Evolutionary conservation across 192 early-diverging fungal species (phyloP), one percentile per base, ranked within the genome.

Genomic region (Polychytrium aggregatum): DNA sequence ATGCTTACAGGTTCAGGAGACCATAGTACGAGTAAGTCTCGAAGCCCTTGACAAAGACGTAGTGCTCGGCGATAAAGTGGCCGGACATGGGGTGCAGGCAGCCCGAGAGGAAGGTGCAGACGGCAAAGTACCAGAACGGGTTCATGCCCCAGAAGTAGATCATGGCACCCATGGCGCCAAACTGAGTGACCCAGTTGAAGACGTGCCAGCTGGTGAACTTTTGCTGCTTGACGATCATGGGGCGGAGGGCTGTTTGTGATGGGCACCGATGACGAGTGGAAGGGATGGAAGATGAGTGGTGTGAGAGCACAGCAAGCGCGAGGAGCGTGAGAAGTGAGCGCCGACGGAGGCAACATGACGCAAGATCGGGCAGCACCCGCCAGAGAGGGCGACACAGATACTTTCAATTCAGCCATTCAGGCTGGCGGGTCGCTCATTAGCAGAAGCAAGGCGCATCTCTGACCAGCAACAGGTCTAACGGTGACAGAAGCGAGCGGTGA

Each of bases 1-100:
- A n/a, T n/a, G n/a, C n/a, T n/a, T n/a, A n/a, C n/a, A n/a, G n/a
- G n/a, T 97, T 97, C 38, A 89, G 66, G 44, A 72, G 67, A 21
- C 91, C 91, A 51, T 97, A 97, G 83, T 97, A 97, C 52, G 86
- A 90, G 70, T 97, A 97, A 1, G 91, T 97, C 58, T 97, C 91
- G 57, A 89, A 83, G 9, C 88, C 91, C 52, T 89, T 81, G 37
- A 81, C 81, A 74, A 90, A 92, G 1, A 88, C 90, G 62, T 88
- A 97, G 67, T 97, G 93, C 71, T 97, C 93, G 67, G 90, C 87
- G 56, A 97, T 82, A 48, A 97, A 97, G 62, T 97, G 93, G 22
- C 85, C 93, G 6, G 93, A 90, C 13, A 83, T 87, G 8, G 91
- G 91, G 60, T 97, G 93, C 22, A 93, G 72, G 67, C 42, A 68